phyloP scores from a whole-genome alignment of 495 filamentous ascomycete species.

The Neurospora sp. region DNA sequence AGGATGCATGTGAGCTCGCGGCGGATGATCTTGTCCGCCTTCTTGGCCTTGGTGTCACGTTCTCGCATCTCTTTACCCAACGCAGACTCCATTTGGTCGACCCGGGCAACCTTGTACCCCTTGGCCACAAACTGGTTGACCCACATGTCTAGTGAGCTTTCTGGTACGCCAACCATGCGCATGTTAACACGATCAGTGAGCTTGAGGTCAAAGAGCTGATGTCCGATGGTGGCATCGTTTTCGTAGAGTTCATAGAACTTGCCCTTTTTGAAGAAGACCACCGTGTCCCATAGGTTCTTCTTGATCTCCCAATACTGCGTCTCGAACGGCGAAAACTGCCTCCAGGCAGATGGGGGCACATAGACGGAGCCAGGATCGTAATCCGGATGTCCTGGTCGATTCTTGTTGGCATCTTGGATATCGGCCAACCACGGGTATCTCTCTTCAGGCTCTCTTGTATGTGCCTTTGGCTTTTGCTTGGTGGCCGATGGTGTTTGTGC shows the following conservation, averaged over 20 bases:
- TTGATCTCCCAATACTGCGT: constrained; percentile 99
- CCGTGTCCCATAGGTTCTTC: constrained; percentile 91
- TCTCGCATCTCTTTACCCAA: constrained; percentile 98
- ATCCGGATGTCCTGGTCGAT: constrained; percentile 72
- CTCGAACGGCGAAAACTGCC: constrained; percentile 83
- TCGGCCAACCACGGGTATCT: constrained; percentile 87
- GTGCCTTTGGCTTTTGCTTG: constrained; percentile 53
- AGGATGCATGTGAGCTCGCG: constrained; percentile 86
- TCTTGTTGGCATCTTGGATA: constrained; percentile 68
- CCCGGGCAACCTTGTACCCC: constrained; percentile 90
- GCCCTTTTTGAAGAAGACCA: constrained; percentile 99
- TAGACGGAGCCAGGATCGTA: constrained; percentile 88
- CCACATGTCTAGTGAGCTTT: constrained; percentile 85
- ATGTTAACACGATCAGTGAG: constrained; percentile 98
- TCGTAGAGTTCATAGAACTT: constrained; percentile 99
- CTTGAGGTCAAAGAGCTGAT: constrained; percentile 96
- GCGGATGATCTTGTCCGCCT: constrained; percentile 84
- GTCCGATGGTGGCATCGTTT: constrained; percentile 93
- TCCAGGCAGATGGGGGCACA: constrained; percentile 68
- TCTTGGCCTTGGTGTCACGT: constrained; percentile 47
- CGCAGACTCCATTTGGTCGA: constrained; percentile 93
- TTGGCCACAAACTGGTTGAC: constrained; percentile 90
- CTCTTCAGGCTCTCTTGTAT: constrained; percentile 66
- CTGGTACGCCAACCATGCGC: constrained; percentile 94
- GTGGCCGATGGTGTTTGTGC: constrained; percentile 30